Base-by-base conservation (phyloP, 495 filamentous ascomycete species). In the Aspergillus saccharolyticus region DNA sequence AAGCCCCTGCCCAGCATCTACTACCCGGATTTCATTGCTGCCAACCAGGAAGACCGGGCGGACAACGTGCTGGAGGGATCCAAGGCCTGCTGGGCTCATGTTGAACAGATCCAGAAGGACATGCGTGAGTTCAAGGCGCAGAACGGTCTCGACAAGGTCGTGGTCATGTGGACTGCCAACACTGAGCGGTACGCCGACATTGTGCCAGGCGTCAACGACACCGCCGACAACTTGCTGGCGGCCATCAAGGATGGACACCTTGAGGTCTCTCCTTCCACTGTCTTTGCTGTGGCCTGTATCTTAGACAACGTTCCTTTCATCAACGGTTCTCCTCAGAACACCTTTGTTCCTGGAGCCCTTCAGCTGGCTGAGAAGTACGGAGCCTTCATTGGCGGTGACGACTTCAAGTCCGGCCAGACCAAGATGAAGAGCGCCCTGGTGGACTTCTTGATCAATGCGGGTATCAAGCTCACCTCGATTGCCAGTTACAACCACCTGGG, bases 371-470 rank as follows among this genome's bases (percentile, higher is more conserved):
- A 95, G 80, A 78, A 87, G 76, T 83, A 89, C 72, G 78, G 80
- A 56, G 84, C 95, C 28, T 98, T 97, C 81, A 91, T 98, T 64
- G 95, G 93, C 44, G 94, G 94, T 64, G 94, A 98, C 72, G 94
- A 98, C 78, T 98, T 98, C 85, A 98, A 98, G 83, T 97, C 94
- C 52, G 94, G 94, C 58, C 94, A 98, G 82, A 98, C 94, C 66
- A 98, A 98, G 85, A 98, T 98, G 94, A 98, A 98, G 76, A 96
- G 91, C 42, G 95, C 95, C 18, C 85, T 98, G 17, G 95, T 97
- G 17, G 94, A 98, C 77, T 98, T 98, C 81, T 75, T 98, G 66
- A 94, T 98, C 85, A 96, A 86, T 72, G 95, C 94, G 54, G 94
- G 94, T 70, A 96, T 98, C 82, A 96, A 96, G 82, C 86, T 98